These are phyloP conservation scores for Rosa multiflora DNA, from an alignment of 306 rosid species.

Conservation along the genomic window DNA sequence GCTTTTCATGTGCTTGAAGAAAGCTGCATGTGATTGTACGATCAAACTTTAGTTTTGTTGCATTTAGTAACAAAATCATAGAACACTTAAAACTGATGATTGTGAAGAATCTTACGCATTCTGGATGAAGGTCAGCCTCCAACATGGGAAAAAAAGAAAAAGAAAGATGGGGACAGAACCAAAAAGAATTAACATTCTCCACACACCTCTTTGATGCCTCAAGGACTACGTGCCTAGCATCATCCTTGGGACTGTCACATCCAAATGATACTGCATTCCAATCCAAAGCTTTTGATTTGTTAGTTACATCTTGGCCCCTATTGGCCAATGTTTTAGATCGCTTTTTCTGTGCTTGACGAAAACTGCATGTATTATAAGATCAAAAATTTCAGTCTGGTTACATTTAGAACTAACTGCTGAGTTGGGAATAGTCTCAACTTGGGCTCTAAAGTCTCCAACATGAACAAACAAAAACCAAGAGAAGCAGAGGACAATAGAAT, in stretches of 20 bases:
- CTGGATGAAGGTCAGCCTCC: not conserved
- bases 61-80: not conserved
- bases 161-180: not conserved
- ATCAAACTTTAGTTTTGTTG: not conserved
- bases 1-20: conserved; percentile 11
- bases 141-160: not conserved
- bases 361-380: not conserved
- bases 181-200: not conserved
- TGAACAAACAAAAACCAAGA: not conserved
- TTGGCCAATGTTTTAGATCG: not conserved
- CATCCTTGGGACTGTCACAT: conserved; percentile 2
- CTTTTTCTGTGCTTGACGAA: conserved; percentile 7
- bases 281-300: conserved; percentile 3
- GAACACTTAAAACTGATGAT: not conserved
- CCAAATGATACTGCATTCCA: conserved; percentile 5
- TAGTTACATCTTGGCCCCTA: conserved; percentile 15
- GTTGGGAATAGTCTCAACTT: not conserved
- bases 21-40: not conserved
- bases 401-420: not conserved
- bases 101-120: not conserved
- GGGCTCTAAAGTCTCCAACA: not conserved
- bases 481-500: not conserved
- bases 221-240: conserved; percentile 13
- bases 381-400: not conserved
- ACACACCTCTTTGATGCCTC: conserved; percentile 17